Conservation (phyloP, 257 asterid species). For the Agastache rugosa region DNA sequence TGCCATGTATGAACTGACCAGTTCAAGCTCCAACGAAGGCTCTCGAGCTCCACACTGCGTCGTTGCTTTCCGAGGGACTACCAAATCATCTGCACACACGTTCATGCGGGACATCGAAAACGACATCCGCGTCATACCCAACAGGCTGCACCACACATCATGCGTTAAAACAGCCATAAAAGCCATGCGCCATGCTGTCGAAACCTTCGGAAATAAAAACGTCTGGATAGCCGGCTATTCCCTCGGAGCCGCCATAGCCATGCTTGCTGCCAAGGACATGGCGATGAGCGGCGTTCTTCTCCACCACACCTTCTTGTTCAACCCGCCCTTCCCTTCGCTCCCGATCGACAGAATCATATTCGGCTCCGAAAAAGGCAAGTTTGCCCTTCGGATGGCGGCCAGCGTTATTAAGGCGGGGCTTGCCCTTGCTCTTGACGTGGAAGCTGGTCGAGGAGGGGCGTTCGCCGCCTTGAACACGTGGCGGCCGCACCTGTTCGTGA, state of each 20-base stretch:
- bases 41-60: conserved; percentile 56
- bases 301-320: conserved; percentile 67
- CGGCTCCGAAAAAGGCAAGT: too few relatives aligned
- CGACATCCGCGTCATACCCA: conserved; percentile 63
- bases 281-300: conserved; percentile 63
- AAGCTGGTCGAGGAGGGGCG: too few relatives aligned
- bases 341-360: conserved; percentile 79
- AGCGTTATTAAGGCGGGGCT: conserved; percentile 86
- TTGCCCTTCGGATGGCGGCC: conserved; percentile 72
- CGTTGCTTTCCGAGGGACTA: conserved; percentile 86
- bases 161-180: conserved; percentile 72
- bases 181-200: conserved; percentile 68
- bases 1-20: conserved; percentile 63
- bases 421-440: too few relatives aligned
- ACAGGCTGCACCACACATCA: conserved; percentile 77
- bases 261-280: conserved; percentile 81
- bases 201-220: conserved; percentile 59
- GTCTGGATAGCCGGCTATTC: conserved; percentile 93
- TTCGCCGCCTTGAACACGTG: conserved; percentile 62
- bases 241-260: conserved; percentile 83
- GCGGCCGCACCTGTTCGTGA: conserved; percentile 74
- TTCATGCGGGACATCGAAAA: conserved; percentile 74
- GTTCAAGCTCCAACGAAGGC: conserved; percentile 31
- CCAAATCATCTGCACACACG: conserved; percentile 60
- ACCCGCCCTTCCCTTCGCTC: conserved; percentile 84